phyloP scores from a whole-genome alignment of 140 eudicot genomes.

The Oenanthe javanica region DNA sequence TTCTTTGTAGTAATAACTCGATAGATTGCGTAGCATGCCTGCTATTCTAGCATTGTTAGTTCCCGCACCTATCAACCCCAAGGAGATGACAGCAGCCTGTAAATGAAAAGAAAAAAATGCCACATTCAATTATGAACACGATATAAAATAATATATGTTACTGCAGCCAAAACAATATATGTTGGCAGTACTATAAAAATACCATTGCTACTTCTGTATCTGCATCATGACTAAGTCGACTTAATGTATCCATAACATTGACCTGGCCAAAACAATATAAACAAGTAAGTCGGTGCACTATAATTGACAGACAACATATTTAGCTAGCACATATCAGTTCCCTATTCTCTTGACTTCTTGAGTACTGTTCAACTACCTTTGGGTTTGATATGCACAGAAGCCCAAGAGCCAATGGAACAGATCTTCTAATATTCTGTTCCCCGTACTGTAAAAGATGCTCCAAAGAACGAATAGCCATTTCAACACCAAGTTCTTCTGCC shows the following conservation, averaged over 20 bases:
- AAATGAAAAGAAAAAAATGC: slow-evolving; percentile 2
- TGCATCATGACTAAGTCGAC: slow-evolving; percentile 95
- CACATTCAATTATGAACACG: not conserved
- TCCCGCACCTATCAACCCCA: slow-evolving; percentile 98
- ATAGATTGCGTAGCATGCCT: slow-evolving; percentile 96
- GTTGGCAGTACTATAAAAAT: not conserved
- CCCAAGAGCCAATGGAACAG: slow-evolving; percentile 94
- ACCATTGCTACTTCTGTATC: slow-evolving; percentile 99
- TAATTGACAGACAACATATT: not conserved
- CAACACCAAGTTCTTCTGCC: slow-evolving; percentile 97
- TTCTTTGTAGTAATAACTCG: slow-evolving; percentile 96
- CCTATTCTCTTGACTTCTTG: not conserved
- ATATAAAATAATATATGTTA: not conserved
- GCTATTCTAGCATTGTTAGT: slow-evolving; percentile 98
- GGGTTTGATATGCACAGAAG: slow-evolving; percentile 97
- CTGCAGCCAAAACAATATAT: not conserved
- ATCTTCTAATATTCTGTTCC: slow-evolving; percentile 84
- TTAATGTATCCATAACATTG: slow-evolving; percentile 94
- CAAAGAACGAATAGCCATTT: slow-evolving; percentile 96
- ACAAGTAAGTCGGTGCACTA: not conserved
- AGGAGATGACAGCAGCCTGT: slow-evolving; percentile 82
- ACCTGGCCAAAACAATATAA: slow-evolving; percentile 41
- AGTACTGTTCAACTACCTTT: slow-evolving; percentile 38
- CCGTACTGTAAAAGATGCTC: slow-evolving; percentile 97
- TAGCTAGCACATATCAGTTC: not conserved